Conservation (phyloP, 345 rosid genomes). For the Clarkia xantiana region DNA sequence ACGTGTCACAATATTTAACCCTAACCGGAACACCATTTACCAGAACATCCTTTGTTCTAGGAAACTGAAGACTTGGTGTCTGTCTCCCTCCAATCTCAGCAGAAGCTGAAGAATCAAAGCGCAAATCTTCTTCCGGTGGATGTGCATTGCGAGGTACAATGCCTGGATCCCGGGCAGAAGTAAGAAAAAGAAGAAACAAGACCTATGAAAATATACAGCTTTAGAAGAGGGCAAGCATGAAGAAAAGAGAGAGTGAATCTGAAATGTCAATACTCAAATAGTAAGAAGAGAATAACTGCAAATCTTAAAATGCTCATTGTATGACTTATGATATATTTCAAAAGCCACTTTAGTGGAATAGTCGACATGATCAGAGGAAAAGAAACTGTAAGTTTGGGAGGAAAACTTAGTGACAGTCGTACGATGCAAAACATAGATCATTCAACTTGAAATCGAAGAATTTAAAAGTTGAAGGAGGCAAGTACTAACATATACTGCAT, state of each 20-base stretch:
- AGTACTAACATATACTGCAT: constrained; percentile 60
- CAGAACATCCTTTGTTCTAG: constrained; percentile 72
- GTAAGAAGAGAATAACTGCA: too few relatives aligned
- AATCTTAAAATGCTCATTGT: too few relatives aligned
- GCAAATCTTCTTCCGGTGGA: constrained; percentile 89
- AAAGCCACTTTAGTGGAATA: too few relatives aligned
- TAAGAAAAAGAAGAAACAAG: constrained; percentile 65
- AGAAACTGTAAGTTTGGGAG: too few relatives aligned
- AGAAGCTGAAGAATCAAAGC: constrained; percentile 43
- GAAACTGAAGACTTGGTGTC: constrained; percentile 77
- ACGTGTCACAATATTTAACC: constrained; percentile 90
- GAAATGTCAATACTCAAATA: too few relatives aligned
- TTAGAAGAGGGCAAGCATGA: too few relatives aligned
- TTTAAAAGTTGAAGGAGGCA: not conserved
- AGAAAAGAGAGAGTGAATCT: too few relatives aligned
- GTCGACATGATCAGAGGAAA: too few relatives aligned
- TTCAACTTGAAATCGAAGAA: too few relatives aligned
- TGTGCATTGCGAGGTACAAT: constrained; percentile 74
- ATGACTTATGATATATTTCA: too few relatives aligned
- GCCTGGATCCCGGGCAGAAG: constrained; percentile 94
- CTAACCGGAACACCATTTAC: constrained; percentile 73
- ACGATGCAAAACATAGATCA: too few relatives aligned
- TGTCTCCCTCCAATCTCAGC: constrained; percentile 65
- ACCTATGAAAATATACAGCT: constrained; percentile 33
- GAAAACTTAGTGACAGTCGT: too few relatives aligned